These are phyloP conservation scores for Colletotrichum liaoningense DNA, from an alignment of 2,329 filamentous ascomycete genomes.

Conservation along the genomic window DNA sequence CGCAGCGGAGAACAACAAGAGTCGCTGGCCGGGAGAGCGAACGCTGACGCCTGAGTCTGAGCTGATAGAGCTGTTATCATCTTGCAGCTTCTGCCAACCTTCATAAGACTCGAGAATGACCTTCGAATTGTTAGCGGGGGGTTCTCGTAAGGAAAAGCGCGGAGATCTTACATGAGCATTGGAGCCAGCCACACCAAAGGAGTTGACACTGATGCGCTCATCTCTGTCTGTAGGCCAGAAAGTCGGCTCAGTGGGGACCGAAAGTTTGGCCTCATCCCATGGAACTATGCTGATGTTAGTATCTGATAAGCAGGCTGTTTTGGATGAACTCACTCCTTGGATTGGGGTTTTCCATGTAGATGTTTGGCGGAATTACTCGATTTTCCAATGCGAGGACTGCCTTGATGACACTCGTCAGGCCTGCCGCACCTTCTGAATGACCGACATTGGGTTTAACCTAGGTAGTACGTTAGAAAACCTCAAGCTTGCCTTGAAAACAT, in stretches of 20 bases:
- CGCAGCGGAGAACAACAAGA: constrained; percentile 23
- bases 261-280: constrained; percentile 37
- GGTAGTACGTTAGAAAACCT: neutral
- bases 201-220: constrained; percentile 49
- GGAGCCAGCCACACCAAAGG: constrained; percentile 48
- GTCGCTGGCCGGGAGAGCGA: neutral
- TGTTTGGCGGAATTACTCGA: constrained; percentile 33
- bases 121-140: neutral
- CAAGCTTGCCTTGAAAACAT: neutral
- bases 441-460: constrained; percentile 53
- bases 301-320: neutral
- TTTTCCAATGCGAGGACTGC: constrained; percentile 41
- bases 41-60: constrained; percentile 24
- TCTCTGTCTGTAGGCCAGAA: constrained; percentile 41
- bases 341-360: constrained; percentile 34
- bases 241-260: constrained; percentile 40
- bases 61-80: constrained; percentile 21
- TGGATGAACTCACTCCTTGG: constrained; percentile 20
- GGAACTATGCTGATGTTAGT: constrained; percentile 12
- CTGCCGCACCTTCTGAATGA: constrained; percentile 49
- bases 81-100: constrained; percentile 19
- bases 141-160: neutral
- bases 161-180: constrained; percentile 27
- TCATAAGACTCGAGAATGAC: constrained; percentile 28
- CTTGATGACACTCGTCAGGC: constrained; percentile 47